A percentile compares a stretch with the other conserved stretches of the same genome.
Evolutionary conservation across 164 flowering plant genomes (phyloP).

Genomic region (Tinospora cordifolia): DNA sequence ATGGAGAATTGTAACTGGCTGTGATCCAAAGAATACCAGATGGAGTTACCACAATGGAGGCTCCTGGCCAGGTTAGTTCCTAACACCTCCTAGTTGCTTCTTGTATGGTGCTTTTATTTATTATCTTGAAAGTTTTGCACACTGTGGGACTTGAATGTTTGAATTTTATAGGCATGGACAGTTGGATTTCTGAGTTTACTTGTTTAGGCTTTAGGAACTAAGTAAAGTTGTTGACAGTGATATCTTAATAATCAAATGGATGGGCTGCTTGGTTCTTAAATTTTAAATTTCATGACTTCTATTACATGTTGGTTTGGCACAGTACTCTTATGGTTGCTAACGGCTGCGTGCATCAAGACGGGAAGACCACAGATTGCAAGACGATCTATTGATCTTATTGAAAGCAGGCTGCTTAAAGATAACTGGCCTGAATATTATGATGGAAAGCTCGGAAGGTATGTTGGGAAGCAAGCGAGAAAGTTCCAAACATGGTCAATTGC

Average conservation of each 20-base stretch:
- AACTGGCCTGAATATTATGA: conserved; percentile 36
- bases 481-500: conserved; percentile 38
- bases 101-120: neutral
- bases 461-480: conserved; percentile 37
- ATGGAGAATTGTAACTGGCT: conserved; percentile 32
- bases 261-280: neutral
- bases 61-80: conserved; percentile 33
- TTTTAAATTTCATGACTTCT: neutral
- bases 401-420: conserved; percentile 26
- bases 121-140: neutral
- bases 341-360: conserved; percentile 33
- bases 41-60: conserved; percentile 40
- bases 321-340: conserved; percentile 32
- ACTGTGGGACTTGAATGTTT: neutral
- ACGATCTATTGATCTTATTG: conserved; percentile 26
- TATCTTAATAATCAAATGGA: neutral
- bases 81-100: conserved; percentile 2
- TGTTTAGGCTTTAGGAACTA: neutral
- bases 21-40: conserved; percentile 35
- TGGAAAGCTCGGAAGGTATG: conserved; percentile 28
- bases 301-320: conserved; percentile 5
- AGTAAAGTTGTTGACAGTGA: no score
- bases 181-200: neutral
- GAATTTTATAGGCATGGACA: neutral
- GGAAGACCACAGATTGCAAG: conserved; percentile 33